Percentiles rank a stretch among this genome's conserved stretches.
These are phyloP conservation scores for Vanrija pseudolonga DNA, from an alignment of 1,284 basidiomycete species.

Conservation along the genomic window DNA sequence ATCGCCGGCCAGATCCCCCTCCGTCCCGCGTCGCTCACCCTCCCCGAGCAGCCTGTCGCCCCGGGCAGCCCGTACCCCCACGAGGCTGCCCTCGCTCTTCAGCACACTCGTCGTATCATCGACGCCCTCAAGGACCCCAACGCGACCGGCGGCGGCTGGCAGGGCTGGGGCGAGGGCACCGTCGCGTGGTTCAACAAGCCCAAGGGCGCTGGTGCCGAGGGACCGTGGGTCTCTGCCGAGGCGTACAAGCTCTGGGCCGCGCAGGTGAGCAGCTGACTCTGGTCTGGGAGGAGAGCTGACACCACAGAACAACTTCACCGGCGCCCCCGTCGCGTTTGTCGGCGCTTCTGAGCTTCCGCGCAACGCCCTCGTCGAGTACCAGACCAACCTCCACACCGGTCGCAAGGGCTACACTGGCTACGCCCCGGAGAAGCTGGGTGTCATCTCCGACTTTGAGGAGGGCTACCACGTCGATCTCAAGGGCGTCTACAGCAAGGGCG, in stretches of 20 bases:
- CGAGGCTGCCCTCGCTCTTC: slow-evolving; percentile 64
- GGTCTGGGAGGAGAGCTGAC: slow-evolving; percentile 3
- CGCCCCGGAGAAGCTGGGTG: neutral
- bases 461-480: slow-evolving; percentile 17
- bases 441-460: slow-evolving; percentile 2
- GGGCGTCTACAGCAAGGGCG: slow-evolving; percentile 6
- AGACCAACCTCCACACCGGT: slow-evolving; percentile 49
- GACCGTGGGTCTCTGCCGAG: slow-evolving; percentile 50
- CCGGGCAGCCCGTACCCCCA: slow-evolving; percentile 28
- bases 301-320: slow-evolving; percentile 25
- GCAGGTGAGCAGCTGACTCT: slow-evolving; percentile 2
- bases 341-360: slow-evolving; percentile 71
- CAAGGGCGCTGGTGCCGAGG: slow-evolving; percentile 31
- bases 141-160: slow-evolving; percentile 60
- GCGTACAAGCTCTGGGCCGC: slow-evolving; percentile 50
- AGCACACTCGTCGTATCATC: slow-evolving; percentile 72
- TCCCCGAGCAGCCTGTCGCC: slow-evolving; percentile 57
- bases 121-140: slow-evolving; percentile 55
- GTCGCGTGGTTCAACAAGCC: slow-evolving; percentile 62
- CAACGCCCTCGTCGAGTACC: slow-evolving; percentile 58
- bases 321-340: slow-evolving; percentile 61
- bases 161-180: slow-evolving; percentile 59
- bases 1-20: slow-evolving; percentile 95
- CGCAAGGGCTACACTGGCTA: slow-evolving; percentile 15
- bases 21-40: slow-evolving; percentile 65